phyloP scores from a whole-genome alignment of 495 filamentous ascomycete genomes.

The Neurospora tetraspora region DNA sequence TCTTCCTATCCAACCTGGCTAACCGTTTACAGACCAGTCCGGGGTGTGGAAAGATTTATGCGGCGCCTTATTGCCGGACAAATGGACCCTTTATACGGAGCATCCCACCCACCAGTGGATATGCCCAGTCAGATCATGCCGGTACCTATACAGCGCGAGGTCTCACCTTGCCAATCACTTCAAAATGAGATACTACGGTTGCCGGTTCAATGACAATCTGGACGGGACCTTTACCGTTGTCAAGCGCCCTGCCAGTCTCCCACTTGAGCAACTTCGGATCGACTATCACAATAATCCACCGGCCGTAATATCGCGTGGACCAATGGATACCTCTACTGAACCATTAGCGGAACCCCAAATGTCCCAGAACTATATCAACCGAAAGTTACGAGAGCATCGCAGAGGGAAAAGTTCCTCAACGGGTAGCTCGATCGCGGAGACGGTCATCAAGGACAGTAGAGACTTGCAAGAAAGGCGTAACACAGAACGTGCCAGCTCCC shows the following conservation, averaged over 20 bases:
- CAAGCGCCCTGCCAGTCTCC: background rate
- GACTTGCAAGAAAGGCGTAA: background rate
- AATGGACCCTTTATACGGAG: constrained; percentile 4
- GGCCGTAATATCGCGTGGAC: background rate
- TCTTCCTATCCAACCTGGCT: background rate
- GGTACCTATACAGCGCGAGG: background rate
- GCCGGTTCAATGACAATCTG: constrained; percentile 12
- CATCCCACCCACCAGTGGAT: constrained; percentile 12
- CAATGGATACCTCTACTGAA: background rate
- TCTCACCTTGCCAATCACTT: constrained; percentile 11
- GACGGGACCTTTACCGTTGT: constrained; percentile 12
- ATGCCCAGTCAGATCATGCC: constrained; percentile 14
- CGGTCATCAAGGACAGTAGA: background rate
- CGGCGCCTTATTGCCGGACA: constrained; percentile 7
- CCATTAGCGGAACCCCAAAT: background rate
- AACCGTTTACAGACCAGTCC: background rate
- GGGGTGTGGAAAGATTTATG: background rate
- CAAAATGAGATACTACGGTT: constrained; percentile 5
- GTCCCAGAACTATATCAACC: background rate
- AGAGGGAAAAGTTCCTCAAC: background rate
- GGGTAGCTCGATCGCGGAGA: background rate
- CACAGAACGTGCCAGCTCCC: background rate
- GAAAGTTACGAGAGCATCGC: background rate
- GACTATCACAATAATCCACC: background rate
- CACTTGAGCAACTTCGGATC: background rate